These are phyloP conservation scores for Cicer bijugum DNA, from an alignment of 306 rosid genomes.

Conservation along the genomic window DNA sequence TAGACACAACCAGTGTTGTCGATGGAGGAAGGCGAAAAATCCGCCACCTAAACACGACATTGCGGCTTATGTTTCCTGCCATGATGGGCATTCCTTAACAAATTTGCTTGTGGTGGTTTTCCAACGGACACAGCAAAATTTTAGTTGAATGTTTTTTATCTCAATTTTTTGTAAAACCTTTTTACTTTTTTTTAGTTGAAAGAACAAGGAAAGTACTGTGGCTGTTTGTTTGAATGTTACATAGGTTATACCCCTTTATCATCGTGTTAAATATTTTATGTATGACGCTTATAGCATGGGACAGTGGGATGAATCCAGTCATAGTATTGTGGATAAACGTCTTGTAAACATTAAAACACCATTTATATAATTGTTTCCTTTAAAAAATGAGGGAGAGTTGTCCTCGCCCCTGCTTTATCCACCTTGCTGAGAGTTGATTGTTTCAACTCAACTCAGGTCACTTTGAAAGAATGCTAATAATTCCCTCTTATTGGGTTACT, in stretches of 20 bases:
- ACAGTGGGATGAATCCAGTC: neutral
- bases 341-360: neutral
- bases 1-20: neutral
- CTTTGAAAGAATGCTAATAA: slow-evolving; percentile 25
- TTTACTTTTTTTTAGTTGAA: neutral
- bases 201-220: neutral
- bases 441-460: neutral
- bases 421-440: neutral
- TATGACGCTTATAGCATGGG: neutral
- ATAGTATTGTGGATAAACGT: slow-evolving; percentile 8
- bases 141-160: neutral
- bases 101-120: no score
- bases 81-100: no score
- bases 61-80: no score
- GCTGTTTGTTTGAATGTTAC: slow-evolving; percentile 13
- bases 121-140: neutral
- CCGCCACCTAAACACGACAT: no score
- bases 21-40: no score
- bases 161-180: neutral
- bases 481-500: slow-evolving; percentile 32
- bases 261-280: neutral
- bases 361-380: neutral
- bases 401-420: neutral
- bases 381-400: slow-evolving; percentile 1
- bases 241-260: slow-evolving; percentile 4